Conservation (phyloP, 2,329 filamentous ascomycete genomes). For the Penicillium sp. region DNA sequence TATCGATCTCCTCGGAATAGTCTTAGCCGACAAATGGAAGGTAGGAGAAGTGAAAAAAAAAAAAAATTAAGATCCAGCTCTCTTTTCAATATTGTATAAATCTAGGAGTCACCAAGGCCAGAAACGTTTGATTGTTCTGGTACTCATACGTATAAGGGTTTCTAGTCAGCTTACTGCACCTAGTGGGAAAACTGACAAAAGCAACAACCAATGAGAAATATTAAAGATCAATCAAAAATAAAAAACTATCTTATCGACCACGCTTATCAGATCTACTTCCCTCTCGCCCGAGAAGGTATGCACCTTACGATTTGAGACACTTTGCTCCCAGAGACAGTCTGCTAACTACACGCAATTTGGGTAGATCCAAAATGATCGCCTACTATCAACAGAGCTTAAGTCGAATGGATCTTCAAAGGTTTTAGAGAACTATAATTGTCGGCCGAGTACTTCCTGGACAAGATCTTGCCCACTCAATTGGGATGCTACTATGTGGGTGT, state of each 20-base stretch:
- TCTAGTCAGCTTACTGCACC: no score
- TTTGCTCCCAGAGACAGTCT: neutral
- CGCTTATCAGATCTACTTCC: neutral
- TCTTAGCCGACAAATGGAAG: no score
- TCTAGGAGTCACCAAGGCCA: no score
- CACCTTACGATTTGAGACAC: neutral
- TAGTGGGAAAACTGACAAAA: neutral
- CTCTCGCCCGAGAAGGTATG: neutral
- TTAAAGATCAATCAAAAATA: neutral
- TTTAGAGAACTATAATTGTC: constrained; percentile 5
- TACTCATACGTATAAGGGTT: no score
- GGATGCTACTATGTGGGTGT: neutral
- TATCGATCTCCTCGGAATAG: no score
- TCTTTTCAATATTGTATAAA: no score
- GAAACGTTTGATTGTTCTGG: no score
- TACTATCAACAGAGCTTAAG: neutral
- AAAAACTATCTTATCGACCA: neutral
- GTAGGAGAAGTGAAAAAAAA: no score
- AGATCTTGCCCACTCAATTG: neutral
- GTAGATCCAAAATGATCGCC: neutral
- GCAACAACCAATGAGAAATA: neutral
- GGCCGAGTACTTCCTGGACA: constrained; percentile 19
- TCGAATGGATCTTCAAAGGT: neutral
- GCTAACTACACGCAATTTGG: neutral
- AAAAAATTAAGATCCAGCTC: no score